Base-by-base conservation (phyloP, 2,329 filamentous ascomycete genomes). In the Rhynchosporium agropyri region DNA sequence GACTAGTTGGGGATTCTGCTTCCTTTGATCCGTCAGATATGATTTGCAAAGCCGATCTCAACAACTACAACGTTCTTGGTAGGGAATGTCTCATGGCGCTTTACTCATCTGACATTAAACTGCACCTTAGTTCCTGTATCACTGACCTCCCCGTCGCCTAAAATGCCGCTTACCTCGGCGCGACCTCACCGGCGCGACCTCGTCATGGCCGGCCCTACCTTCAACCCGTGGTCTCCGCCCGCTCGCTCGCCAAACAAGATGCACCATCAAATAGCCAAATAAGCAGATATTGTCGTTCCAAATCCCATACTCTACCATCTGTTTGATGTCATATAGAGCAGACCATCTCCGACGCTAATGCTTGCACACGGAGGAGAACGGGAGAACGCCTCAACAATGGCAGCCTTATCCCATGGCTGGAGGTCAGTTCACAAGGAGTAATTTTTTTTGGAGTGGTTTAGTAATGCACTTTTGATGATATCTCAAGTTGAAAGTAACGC, bases 371-470 rank as follows among this genome's bases (percentile, higher is more conserved):
- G 13, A 57, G n/a, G 54, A 57, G 54, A 57, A 33, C 13, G 38
- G 53, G 54, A 31, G 40, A 45, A 40, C 54, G 28, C 54, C 54
- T 57, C 54, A 28, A 57, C n/a, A 57, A 12, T 57, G 54, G 54
- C 38, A 38, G 50, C 38, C 31, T 53, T 15, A n/a, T 26, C 9
- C 31, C 43, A 26, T 42, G 51, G 26, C 28, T 28, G 38, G 54
- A 57, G 54, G 54, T 57, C 54, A 38, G 10, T 57, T 28, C 54
- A 38, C 40, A 4, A 28, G 46, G 46, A 26, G 3, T 10, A 3
- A 36, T 6, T 36, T 5, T 36, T 36, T 36, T 36, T 36, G 6
- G 33, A 36, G 33, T 36, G 2, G 6, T 36, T 10, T 6, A 36
- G 33, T 2, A 1, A 10, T 36, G 1, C 9, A 6, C 2, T 36